Evolutionary conservation across 2,329 filamentous ascomycete genomes (phyloP).

Genomic region (Ascomycota sp.): DNA sequence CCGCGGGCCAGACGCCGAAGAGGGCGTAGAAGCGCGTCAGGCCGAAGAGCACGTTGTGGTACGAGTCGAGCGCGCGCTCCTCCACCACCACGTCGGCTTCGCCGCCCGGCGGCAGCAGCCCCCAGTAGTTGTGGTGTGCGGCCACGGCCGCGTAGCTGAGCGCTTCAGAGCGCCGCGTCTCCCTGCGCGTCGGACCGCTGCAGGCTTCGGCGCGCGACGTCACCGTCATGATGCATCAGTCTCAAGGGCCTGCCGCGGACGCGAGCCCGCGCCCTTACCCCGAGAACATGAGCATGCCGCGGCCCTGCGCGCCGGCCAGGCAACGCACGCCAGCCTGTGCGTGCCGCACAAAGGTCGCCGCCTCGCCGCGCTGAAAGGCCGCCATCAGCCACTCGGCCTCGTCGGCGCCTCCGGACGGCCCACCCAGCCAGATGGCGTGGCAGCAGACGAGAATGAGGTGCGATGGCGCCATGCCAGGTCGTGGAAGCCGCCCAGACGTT

Average conservation of each 20-base stretch:
- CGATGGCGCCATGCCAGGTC: slow-evolving; percentile 4
- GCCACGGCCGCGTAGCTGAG: slow-evolving; percentile 37
- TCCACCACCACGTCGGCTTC: slow-evolving; percentile 30
- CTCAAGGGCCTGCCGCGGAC: not conserved
- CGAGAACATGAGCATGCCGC: slow-evolving; percentile 43
- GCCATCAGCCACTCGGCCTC: slow-evolving; percentile 52
- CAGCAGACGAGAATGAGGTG: slow-evolving; percentile 63
- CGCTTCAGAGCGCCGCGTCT: slow-evolving; percentile 36
- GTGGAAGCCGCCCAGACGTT: too few relatives aligned
- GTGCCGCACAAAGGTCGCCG: slow-evolving; percentile 57
- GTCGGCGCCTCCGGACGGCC: slow-evolving; percentile 24
- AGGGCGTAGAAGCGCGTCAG: slow-evolving; percentile 26
- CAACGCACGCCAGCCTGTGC: slow-evolving; percentile 38
- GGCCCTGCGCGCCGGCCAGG: slow-evolving; percentile 20
- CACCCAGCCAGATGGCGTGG: slow-evolving; percentile 55
- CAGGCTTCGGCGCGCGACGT: too few relatives aligned
- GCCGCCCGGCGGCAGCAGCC: slow-evolving; percentile 8
- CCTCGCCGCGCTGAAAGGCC: slow-evolving; percentile 55
- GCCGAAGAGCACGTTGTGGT: slow-evolving; percentile 63
- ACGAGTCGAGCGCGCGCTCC: slow-evolving; percentile 58
- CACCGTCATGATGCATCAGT: too few relatives aligned
- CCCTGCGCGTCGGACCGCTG: slow-evolving; percentile 39
- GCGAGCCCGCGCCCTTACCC: slow-evolving; percentile 26
- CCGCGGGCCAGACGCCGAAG: slow-evolving; percentile 27
- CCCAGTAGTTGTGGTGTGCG: slow-evolving; percentile 22